Conservation (phyloP, 768 basidiomycete species). For the Kwoniella newhampshirensis region DNA sequence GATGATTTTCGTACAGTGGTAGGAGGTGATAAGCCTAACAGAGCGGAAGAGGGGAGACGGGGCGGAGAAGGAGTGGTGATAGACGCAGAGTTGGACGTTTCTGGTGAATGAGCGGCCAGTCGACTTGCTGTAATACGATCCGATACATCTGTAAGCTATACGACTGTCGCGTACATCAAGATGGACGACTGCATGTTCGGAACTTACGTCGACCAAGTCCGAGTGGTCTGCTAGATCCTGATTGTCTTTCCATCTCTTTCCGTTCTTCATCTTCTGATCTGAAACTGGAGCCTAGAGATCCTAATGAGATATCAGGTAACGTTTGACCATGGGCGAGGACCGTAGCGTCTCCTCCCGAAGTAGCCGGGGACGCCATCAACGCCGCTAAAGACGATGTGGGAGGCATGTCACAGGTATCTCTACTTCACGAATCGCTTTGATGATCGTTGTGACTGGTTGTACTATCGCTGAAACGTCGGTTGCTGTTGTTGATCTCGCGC, state of each 20-base stretch:
- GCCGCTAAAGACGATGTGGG: constrained; percentile 30
- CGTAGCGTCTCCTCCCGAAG: constrained; percentile 35
- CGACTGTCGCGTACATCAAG: too few relatives aligned
- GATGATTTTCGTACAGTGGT: constrained; percentile 38
- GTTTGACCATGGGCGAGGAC: constrained; percentile 41
- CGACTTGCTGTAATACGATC: constrained; percentile 4
- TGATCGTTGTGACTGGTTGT: too few relatives aligned
- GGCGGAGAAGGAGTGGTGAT: constrained; percentile 28
- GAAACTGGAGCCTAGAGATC: constrained; percentile 45
- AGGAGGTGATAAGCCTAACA: constrained; percentile 37
- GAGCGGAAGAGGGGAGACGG: constrained; percentile 24
- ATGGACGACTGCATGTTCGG: not conserved
- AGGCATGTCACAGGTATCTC: constrained; percentile 25
- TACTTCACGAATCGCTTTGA: too few relatives aligned
- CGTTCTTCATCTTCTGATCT: constrained; percentile 42
- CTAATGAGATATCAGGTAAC: constrained; percentile 44
- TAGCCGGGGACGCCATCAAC: constrained; percentile 37
- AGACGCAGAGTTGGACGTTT: constrained; percentile 27
- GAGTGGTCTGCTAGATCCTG: constrained; percentile 3
- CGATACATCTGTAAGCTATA: too few relatives aligned
- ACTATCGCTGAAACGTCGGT: too few relatives aligned
- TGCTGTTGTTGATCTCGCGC: too few relatives aligned
- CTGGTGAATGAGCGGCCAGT: constrained; percentile 23
- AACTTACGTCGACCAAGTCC: constrained; percentile 5
- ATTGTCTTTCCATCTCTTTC: constrained; percentile 9